Base-by-base conservation (phyloP, 805 yeast genomes). In the Metschnikowia peoriensis region DNA sequence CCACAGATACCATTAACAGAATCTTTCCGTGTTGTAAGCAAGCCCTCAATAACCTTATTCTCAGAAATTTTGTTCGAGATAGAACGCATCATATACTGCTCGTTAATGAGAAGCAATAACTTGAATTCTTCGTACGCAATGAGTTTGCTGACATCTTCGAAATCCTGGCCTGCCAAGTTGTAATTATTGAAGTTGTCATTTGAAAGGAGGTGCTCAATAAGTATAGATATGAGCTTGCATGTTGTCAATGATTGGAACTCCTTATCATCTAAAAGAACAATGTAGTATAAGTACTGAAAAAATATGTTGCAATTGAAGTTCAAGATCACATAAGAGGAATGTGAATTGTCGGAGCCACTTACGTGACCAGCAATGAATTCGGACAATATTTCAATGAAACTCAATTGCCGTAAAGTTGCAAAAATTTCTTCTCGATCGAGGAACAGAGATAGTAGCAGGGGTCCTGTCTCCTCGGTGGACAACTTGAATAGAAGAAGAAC, bases 51-150 rank as follows among this genome's bases (percentile, higher is more conserved):
- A 1, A 88, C 86, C 52, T 63, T 60, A 57, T 78, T 79, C 60
- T 84, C 80, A 28, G 56, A 46, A 1, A 55, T 55, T 1, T 58
- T 49, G 38, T 66, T 61, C 5, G 67, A 52, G 66, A 76, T 61
- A 58, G 77, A 66, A 59, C 74, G 55, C 81, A 89, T 86, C 85
- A 92, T 82, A 67, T 83, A 92, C 68, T 92, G 97, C 65, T 92
- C 97, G 68, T 92, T 92, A 28, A 92, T 72, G 1, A 90, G 84
- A 39, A 92, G 71, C 11, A 92, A 67, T 14, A 89, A 71, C 61
- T 84, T 85, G 71, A 91, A 84, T 55, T 86, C 84, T 39, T 88
- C 81, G 55, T 82, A 83, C 10, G 78, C 75, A 12, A 70, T 65
- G n/a, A 71, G 59, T 62, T 84, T 86, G 56, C 76, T 77, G 45